Percentiles rank a stretch among this genome's conserved stretches.
These are phyloP conservation scores for Lactarius psammicola DNA, from an alignment of 768 basidiomycete species.

Conservation along the genomic window DNA sequence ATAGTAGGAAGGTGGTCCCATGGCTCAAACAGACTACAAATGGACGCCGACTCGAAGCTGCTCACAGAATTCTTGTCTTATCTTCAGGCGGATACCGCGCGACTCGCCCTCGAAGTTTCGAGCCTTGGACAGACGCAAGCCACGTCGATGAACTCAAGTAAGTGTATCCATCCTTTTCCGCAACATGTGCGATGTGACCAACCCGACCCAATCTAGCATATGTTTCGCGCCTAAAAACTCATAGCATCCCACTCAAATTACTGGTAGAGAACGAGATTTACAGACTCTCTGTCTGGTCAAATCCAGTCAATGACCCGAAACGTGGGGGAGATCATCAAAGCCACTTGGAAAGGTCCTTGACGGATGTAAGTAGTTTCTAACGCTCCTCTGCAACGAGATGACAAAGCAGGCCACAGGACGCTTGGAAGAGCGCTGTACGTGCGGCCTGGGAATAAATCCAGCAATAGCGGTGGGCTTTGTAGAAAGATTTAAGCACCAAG, in stretches of 20 bases:
- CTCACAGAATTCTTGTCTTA: constrained; percentile 80
- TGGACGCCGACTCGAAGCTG: constrained; percentile 85
- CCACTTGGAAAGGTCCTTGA: constrained; percentile 54
- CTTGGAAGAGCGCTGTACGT: constrained; percentile 67
- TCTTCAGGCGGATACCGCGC: constrained; percentile 69
- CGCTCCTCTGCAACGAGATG: not conserved
- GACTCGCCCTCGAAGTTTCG: constrained; percentile 55
- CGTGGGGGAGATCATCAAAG: constrained; percentile 62
- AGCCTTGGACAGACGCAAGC: constrained; percentile 57
- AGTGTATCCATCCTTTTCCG: constrained; percentile 37
- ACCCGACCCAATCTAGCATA: constrained; percentile 51
- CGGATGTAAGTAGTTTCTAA: constrained; percentile 49
- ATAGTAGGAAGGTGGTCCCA: constrained; percentile 76
- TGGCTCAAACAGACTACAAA: constrained; percentile 89
- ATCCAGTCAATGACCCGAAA: constrained; percentile 74
- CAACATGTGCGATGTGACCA: constrained; percentile 16
- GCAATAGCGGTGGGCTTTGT: constrained; percentile 77
- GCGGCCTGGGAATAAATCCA: constrained; percentile 83
- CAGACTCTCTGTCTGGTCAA: constrained; percentile 85
- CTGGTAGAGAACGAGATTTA: constrained; percentile 90
- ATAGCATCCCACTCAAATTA: constrained; percentile 74
- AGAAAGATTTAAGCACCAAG: constrained; percentile 80
- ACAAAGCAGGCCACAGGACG: constrained; percentile 41
- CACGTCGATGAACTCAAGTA: constrained; percentile 32
- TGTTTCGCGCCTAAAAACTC: constrained; percentile 50